Base-by-base conservation (phyloP, 306 rosid genomes). In the Mimosa pudica region DNA sequence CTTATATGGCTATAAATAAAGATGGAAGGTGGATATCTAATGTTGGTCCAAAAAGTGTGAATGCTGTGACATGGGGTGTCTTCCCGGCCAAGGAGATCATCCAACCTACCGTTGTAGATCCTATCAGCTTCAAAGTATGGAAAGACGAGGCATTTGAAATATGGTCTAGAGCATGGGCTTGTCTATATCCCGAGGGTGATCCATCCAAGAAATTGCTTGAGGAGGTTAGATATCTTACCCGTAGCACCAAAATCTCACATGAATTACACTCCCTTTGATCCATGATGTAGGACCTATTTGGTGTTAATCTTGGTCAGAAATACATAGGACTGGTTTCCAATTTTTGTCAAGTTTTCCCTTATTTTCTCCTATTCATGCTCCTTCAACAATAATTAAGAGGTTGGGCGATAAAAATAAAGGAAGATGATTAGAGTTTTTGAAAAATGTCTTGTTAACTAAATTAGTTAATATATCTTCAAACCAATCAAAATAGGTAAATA, bases 21-120 rank as follows among this genome's bases (percentile, higher is more conserved):
- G 86, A 89, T 70, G 96, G 99, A 58, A 78, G 64, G 18, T 91
- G 89, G 94, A 80, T 82, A 82, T 90, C 98, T 65, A 95, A 95
- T 82, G 84, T 84, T 38, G 86, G 86, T 46, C 90, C 86, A 88
- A 75, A 85, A 35, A 88, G 84, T 64, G 98, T 95, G 79, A 95
- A 93, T 88, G 98, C 98, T 12, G 98, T 95, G 66, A 95, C 98
- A 81, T 95, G 98, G 98, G 98, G 97, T 52, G 98, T 91, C 82
- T 95, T 95, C 89, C 96, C 96, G 7, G 98, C 92, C 18, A 90
- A 88, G 86, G 97, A 95, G 91, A 92, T 95, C 79, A 85, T 89
- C 76, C 99, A 95, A 84, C 99, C 99, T 44, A 92, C 99, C 32
- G 90, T 95, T 7, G 99, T 95, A 16, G 99, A 95, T 85, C 97